Evolutionary conservation across 148 eudicot genomes (phyloP).

Genomic region (Drosera capensis): DNA sequence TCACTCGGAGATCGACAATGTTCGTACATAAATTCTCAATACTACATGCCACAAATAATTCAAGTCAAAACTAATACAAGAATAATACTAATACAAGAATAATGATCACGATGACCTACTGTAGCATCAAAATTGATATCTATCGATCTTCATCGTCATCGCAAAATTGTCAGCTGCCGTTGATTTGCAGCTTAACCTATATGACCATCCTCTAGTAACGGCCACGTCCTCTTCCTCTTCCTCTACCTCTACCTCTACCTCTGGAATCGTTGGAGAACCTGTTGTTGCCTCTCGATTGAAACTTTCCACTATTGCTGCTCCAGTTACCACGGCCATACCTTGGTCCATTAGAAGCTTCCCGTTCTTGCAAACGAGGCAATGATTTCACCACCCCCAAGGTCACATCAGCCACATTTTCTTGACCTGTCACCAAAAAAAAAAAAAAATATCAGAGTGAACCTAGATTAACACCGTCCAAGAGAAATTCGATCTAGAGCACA

Average conservation of each 20-base stretch:
- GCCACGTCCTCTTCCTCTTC: no score
- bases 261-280: slow-evolving; percentile 25
- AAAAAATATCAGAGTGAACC: not conserved
- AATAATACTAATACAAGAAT: no score
- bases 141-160: no score
- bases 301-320: slow-evolving; percentile 19
- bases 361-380: slow-evolving; percentile 60
- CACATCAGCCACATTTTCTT: slow-evolving; percentile 52
- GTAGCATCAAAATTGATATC: no score
- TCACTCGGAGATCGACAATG: no score
- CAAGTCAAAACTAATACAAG: no score
- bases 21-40: no score
- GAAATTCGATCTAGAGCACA: not conserved
- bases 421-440: slow-evolving; percentile 22
- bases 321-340: slow-evolving; percentile 35
- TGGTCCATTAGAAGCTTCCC: slow-evolving; percentile 34
- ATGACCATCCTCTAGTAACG: no score
- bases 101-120: no score
- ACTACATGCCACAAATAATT: no score
- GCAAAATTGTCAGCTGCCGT: no score
- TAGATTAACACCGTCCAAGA: not conserved
- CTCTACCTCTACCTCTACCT: slow-evolving; percentile 32
- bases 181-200: no score
- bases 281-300: slow-evolving; percentile 18
- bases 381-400: slow-evolving; percentile 53